Conservation (phyloP, 2,329 filamentous ascomycete species). For the Neofusicoccum kwambonambiense region DNA sequence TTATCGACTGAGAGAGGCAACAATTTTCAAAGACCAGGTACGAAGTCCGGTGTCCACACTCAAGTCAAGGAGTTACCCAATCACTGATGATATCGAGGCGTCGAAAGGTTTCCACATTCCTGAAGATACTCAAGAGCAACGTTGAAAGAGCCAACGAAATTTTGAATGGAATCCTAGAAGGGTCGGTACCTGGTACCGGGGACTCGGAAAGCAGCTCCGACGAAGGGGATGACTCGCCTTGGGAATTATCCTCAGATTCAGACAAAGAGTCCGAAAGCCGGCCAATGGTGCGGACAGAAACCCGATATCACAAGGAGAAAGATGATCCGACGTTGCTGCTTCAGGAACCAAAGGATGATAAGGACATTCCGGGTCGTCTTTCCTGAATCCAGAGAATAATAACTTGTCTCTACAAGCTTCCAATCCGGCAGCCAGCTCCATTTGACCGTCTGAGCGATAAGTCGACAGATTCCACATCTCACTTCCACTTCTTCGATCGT, state of each 20-base stretch:
- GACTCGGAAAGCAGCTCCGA: not conserved
- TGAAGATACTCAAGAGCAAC: not conserved
- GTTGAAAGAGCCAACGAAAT: not conserved
- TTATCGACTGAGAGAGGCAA: constrained; percentile 23
- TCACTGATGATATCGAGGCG: not conserved
- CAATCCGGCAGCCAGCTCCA: not conserved
- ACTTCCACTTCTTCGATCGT: constrained; percentile 19
- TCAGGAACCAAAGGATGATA: not conserved
- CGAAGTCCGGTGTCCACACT: not conserved
- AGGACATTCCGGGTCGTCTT: not conserved
- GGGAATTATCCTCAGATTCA: not conserved
- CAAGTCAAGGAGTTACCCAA: not conserved
- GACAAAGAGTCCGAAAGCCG: not conserved
- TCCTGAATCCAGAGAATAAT: not conserved
- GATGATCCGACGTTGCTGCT: too few species aligned
- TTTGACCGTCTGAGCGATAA: constrained; percentile 17
- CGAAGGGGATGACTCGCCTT: not conserved
- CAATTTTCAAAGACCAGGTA: constrained; percentile 21
- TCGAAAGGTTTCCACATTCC: not conserved
- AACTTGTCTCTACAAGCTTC: not conserved
- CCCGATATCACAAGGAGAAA: too few species aligned
- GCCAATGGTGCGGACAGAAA: not conserved
- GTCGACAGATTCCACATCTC: not conserved
- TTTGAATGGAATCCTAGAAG: not conserved
- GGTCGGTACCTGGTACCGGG: not conserved